Base-by-base conservation (phyloP, 805 yeast species). In the Ogataea pilisensis region DNA sequence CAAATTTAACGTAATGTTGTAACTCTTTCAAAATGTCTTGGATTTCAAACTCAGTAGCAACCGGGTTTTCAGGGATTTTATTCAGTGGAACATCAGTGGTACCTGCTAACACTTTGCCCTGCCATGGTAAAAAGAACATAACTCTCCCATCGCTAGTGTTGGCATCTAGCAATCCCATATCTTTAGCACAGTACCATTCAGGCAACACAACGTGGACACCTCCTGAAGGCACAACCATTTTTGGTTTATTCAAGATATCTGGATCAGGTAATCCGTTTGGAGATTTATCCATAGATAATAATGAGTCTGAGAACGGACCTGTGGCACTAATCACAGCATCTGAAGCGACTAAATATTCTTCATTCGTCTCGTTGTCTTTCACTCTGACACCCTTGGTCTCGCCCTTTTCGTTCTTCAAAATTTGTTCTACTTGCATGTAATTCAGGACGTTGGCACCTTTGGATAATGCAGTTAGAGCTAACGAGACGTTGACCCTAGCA, bases 71-170 rank as follows among this genome's bases (percentile, higher is more conserved):
- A 33, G 87, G 86, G 40, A 83, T 78, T 49, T 70, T 69, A 48
- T 75, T 76, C 67, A 83, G 66, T 33, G 96, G 95, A 38, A 87
- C 83, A 68, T 90, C 98, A 41, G 98, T 90, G 46, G 98, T 90
- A 61, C 98, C 98, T 43, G 96, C 96, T 50, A 90, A 73, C 26
- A 90, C 95, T 63, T 89, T 85, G 5, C 96, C 96, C 70, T 89
- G 96, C 97, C 97, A 90, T 53, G 98, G 98, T 63, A 90, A 72
- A 72, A 91, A 90, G 69, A 90, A 90, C 85, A 91, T 85, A 39
- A 90, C 97, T 66, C 98, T 80, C 43, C 97, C 97, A 61, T 90
- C 98, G 26, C 91, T 72, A 35, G 98, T 90, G 34, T 86, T 76
- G 35, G 96, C 95, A 65, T 90, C 97, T 44, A 90, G 73, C 48